Evolutionary conservation across 345 rosid genomes (phyloP).

Genomic region (Euphorbia lathyris): DNA sequence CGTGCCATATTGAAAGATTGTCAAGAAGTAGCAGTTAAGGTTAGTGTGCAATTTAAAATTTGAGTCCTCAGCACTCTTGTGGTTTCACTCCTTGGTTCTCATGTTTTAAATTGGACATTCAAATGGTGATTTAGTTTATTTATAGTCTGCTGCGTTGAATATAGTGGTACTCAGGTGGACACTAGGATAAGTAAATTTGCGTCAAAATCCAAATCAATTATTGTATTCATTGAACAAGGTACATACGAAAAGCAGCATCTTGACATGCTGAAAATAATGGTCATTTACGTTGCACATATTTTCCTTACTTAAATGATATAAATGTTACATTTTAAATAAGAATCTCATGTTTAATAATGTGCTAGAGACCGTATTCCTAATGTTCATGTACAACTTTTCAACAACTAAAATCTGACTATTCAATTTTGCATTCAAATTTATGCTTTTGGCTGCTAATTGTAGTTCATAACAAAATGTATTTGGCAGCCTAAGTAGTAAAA

Average conservation of each 20-base stretch:
- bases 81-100: not conserved
- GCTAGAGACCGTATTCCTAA: not conserved
- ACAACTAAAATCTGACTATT: not conserved
- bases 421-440: not conserved
- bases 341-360: not conserved
- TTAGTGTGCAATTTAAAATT: constrained; percentile 17
- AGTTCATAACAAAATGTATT: not conserved
- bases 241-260: not conserved
- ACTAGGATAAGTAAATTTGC: not conserved
- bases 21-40: constrained; percentile 88
- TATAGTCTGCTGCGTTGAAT: not conserved
- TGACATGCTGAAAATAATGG: not conserved
- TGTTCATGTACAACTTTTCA: not conserved
- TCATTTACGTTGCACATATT: not conserved
- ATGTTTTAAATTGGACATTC: not conserved
- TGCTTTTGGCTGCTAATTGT: not conserved
- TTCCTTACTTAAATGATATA: not conserved
- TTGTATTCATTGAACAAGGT: not conserved
- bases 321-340: not conserved
- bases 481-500: not conserved
- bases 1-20: constrained; percentile 55
- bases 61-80: constrained; percentile 1
- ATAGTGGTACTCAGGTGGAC: not conserved
- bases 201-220: not conserved
- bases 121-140: not conserved